Percentiles rank a stretch among this genome's conserved stretches.
Conservation (phyloP, 805 yeast genomes). For the Wickerhamiella cacticola region DNA sequence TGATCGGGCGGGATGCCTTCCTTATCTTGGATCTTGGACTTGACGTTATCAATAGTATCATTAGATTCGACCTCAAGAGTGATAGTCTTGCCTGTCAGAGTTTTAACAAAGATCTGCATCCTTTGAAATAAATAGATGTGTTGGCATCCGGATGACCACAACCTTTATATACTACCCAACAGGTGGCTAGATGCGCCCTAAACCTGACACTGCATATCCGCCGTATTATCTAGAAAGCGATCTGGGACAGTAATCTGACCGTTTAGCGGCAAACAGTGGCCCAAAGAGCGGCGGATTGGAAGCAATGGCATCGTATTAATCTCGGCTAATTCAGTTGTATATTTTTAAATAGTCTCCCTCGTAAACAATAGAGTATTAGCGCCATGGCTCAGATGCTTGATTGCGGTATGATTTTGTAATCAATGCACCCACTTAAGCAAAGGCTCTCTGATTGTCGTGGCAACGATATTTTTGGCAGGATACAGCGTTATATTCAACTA, state of each 20-base stretch:
- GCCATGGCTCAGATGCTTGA: not conserved
- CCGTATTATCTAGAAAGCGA: conserved; percentile 6
- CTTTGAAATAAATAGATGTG: conserved; percentile 26
- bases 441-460: not conserved
- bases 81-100: conserved; percentile 81
- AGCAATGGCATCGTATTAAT: not conserved
- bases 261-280: not conserved
- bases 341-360: too few relatives aligned
- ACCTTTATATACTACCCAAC: conserved; percentile 9
- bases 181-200: conserved; percentile 4
- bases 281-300: not conserved
- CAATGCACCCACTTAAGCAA: conserved; percentile 4
- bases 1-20: conserved; percentile 97
- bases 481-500: not conserved
- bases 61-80: conserved; percentile 86
- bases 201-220: conserved; percentile 1
- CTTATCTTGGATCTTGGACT: conserved; percentile 90
- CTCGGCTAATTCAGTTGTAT: not conserved
- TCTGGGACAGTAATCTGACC: not conserved
- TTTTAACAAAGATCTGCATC: conserved; percentile 86
- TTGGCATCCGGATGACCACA: not conserved
- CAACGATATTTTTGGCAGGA: not conserved
- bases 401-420: not conserved
- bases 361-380: too few relatives aligned
- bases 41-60: conserved; percentile 90